Evolutionary conservation across 2,329 filamentous ascomycete species (phyloP).

Genomic region (Cercospora zeina): DNA sequence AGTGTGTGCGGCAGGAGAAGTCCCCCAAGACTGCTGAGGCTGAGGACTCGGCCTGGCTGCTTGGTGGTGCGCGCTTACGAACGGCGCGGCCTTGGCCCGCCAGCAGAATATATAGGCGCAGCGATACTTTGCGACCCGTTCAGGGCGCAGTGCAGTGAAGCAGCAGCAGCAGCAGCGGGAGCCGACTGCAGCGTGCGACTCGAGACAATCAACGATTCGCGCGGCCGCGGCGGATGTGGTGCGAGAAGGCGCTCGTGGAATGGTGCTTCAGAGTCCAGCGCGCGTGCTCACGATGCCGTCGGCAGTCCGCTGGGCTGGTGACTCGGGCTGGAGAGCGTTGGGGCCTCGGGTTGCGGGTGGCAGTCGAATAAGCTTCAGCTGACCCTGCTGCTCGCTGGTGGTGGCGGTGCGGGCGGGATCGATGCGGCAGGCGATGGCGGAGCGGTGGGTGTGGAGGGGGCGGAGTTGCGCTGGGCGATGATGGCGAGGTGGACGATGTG

Average conservation of each 20-base stretch:
- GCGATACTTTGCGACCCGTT: slow-evolving; percentile 1
- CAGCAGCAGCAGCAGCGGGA: not conserved
- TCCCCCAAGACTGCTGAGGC: slow-evolving; percentile 2
- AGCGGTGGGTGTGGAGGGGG: not conserved
- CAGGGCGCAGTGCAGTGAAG: not conserved
- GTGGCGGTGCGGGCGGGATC: not conserved
- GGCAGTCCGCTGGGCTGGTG: not conserved
- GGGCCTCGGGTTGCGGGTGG: not conserved
- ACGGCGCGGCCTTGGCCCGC: slow-evolving; percentile 3
- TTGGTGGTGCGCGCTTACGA: not conserved
- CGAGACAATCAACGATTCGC: not conserved
- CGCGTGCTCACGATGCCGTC: not conserved
- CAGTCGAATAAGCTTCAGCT: slow-evolving; percentile 2
- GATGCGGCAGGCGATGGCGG: not conserved
- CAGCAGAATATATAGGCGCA: not conserved
- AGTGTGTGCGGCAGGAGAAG: slow-evolving; percentile 3
- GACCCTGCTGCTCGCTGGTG: not conserved
- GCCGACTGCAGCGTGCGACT: not conserved
- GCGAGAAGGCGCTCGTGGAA: not conserved
- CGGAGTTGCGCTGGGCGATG: not conserved
- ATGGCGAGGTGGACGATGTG: not conserved
- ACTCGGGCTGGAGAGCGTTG: slow-evolving; percentile 1
- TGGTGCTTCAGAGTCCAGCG: not conserved
- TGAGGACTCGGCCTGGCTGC: not conserved
- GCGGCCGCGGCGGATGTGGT: not conserved